Conservation (phyloP, 169 alveolate species). For the Cryptosporidium viatorum region DNA sequence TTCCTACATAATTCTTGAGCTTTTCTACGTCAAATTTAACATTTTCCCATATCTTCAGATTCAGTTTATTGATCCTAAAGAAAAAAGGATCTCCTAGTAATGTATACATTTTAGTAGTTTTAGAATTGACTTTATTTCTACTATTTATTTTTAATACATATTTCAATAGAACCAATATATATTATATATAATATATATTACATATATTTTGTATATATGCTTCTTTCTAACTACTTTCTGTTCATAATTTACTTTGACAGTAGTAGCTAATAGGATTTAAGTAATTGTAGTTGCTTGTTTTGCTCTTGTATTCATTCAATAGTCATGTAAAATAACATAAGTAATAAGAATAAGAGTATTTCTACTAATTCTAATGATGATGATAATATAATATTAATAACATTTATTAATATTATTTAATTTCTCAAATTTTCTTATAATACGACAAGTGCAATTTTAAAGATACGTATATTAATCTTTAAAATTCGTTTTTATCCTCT, state of each 20-base stretch:
- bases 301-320: not conserved
- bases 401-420: not conserved
- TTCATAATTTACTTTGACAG: not conserved
- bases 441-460: constrained; percentile 8
- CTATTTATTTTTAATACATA: not conserved
- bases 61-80: constrained; percentile 35
- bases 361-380: too few relatives aligned
- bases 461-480: not conserved
- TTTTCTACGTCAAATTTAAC: not conserved
- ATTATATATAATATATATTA: too few relatives aligned
- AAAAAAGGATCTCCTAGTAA: constrained; percentile 53
- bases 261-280: not conserved
- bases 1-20: constrained; percentile 3
- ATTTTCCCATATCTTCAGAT: constrained; percentile 34
- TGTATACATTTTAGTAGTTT: constrained; percentile 11
- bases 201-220: not conserved
- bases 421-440: not conserved
- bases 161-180: not conserved
- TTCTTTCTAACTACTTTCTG: not conserved
- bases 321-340: too few relatives aligned
- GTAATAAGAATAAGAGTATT: not conserved
- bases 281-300: not conserved
- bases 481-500: not conserved
- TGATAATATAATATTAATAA: not conserved
- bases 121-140: not conserved